These are phyloP conservation scores for Phyllachora maydis DNA, from an alignment of 2,329 filamentous ascomycete genomes.

Conservation along the genomic window DNA sequence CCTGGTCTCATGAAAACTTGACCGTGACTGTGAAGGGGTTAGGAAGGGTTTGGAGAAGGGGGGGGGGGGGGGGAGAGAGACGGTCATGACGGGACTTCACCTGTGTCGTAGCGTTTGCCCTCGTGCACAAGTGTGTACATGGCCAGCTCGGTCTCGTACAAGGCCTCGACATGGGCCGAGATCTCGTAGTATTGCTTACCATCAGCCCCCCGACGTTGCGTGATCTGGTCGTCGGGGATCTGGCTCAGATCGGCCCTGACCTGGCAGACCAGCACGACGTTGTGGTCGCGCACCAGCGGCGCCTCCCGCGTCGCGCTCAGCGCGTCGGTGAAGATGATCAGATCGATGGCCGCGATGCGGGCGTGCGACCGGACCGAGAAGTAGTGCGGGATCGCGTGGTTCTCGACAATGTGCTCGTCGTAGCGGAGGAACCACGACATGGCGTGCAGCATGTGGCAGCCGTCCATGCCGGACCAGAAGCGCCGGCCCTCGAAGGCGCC, in stretches of 20 bases:
- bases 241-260: slow-evolving; percentile 18
- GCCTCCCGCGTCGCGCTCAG: slow-evolving; percentile 9
- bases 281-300: slow-evolving; percentile 14
- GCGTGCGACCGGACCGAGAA: slow-evolving; percentile 13
- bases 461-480: slow-evolving; percentile 15
- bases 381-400: slow-evolving; percentile 13
- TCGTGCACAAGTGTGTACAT: no score
- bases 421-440: slow-evolving; percentile 22
- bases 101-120: no score
- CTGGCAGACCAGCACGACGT: slow-evolving; percentile 14
- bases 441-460: slow-evolving; percentile 14
- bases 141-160: no score
- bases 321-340: slow-evolving; percentile 15
- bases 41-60: no score
- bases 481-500: slow-evolving; percentile 10
- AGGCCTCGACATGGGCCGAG: slow-evolving; percentile 16
- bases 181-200: slow-evolving; percentile 17
- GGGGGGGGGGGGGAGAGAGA: no score
- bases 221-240: slow-evolving; percentile 16
- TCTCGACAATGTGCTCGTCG: slow-evolving; percentile 17
- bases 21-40: no score
- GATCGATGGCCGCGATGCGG: slow-evolving; percentile 12
- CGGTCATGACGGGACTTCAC: no score
- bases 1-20: no score
- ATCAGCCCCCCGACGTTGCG: slow-evolving; percentile 13